Evolutionary conservation across 805 yeast genomes (phyloP).

Genomic region (Saccharomycopsis malanga): DNA sequence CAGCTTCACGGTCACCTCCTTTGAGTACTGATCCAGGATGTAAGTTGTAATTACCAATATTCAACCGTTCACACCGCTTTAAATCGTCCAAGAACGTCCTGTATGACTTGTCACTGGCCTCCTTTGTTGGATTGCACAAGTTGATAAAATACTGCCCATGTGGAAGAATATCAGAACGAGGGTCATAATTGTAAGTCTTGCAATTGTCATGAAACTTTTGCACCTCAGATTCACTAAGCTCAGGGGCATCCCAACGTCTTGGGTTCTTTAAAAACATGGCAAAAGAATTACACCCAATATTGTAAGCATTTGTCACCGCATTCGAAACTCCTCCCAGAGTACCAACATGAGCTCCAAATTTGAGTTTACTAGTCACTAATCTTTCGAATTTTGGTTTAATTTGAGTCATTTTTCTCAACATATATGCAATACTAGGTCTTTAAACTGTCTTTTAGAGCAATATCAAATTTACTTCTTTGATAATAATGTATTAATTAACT

Average conservation of each 20-base stretch:
- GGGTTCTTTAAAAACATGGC: conserved; percentile 90
- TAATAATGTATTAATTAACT: too few species aligned
- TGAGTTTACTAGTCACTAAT: conserved; percentile 24
- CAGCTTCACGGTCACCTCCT: conserved; percentile 55
- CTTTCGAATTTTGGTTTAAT: conserved; percentile 2
- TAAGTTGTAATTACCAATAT: conserved; percentile 81
- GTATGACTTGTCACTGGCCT: conserved; percentile 68
- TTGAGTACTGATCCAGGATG: conserved; percentile 89
- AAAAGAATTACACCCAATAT: conserved; percentile 68
- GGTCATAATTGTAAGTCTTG: conserved; percentile 55
- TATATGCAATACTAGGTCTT: too few species aligned
- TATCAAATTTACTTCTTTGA: too few species aligned
- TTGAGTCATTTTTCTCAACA: not conserved
- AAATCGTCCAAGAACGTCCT: conserved; percentile 81
- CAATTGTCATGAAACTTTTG: conserved; percentile 59
- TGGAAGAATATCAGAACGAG: conserved; percentile 76
- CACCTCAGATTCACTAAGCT: conserved; percentile 59
- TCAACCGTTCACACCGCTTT: conserved; percentile 75
- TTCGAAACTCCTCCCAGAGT: conserved; percentile 75
- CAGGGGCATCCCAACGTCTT: conserved; percentile 84
- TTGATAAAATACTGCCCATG: conserved; percentile 95
- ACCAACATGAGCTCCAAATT: conserved; percentile 87
- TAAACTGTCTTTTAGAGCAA: too few species aligned
- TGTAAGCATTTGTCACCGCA: conserved; percentile 51
- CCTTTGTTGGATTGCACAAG: conserved; percentile 82